Percentiles rank a stretch among this genome's conserved stretches.
These are phyloP conservation scores for Pelargonium australe DNA, from an alignment of 441 rosid species.

Conservation along the genomic window DNA sequence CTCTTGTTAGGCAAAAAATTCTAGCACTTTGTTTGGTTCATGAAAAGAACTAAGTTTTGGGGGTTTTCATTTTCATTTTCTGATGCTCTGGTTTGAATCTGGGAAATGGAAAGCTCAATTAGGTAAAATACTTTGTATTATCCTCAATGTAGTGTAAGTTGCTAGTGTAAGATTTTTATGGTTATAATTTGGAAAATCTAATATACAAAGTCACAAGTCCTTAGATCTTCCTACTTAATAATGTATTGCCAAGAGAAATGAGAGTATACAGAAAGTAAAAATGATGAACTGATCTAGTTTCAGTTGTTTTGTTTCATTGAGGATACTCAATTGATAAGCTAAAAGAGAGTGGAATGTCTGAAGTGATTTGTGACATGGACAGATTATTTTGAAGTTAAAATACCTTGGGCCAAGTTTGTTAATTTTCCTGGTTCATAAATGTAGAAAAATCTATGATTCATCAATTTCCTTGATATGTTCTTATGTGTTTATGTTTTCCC, in stretches of 20 bases:
- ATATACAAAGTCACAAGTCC: too few relatives aligned
- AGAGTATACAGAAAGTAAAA: neutral
- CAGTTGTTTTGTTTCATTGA: neutral
- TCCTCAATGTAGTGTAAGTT: conserved; percentile 1
- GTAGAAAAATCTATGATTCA: neutral
- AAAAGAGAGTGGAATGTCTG: neutral
- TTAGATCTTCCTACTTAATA: too few relatives aligned
- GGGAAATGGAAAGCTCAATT: neutral
- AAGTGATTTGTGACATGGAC: too few relatives aligned
- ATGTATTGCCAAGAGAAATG: neutral
- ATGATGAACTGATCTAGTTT: neutral
- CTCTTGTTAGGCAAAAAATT: neutral
- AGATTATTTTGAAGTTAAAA: too few relatives aligned
- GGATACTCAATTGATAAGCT: neutral
- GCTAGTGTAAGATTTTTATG: too few relatives aligned
- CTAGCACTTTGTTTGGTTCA: neutral
- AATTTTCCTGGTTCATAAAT: neutral
- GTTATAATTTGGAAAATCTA: conserved; percentile 1
- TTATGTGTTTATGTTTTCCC: too few relatives aligned
- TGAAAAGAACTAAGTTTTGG: neutral
- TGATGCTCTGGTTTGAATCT: neutral
- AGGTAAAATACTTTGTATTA: too few relatives aligned
- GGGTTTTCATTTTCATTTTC: neutral
- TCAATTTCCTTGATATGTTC: neutral
- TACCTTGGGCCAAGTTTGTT: neutral